Evolutionary conservation across 176 grass and related monocot species (phyloP).

Genomic region (Oryza meyeriana): DNA sequence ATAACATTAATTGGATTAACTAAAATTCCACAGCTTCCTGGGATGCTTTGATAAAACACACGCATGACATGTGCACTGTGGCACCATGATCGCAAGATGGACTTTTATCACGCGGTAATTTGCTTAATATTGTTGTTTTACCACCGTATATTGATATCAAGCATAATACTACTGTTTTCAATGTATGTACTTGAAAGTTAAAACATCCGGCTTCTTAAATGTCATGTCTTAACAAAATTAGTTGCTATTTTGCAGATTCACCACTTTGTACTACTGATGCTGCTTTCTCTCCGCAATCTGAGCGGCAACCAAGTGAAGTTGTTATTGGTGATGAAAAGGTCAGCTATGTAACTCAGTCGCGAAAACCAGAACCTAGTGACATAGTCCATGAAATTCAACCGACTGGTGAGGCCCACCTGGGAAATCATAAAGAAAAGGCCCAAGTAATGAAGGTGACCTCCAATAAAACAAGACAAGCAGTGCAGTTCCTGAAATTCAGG

Average conservation of each 20-base stretch:
- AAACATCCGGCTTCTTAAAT: conserved; percentile 9
- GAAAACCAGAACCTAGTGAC: conserved; percentile 3
- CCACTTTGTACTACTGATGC: neutral
- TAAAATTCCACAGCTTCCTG: neutral
- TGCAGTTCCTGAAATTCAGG: conserved; percentile 39
- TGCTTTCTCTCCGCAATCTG: neutral
- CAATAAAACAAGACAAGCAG: conserved; percentile 28
- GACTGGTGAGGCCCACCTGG: neutral
- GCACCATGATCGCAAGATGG: neutral
- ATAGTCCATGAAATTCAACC: neutral
- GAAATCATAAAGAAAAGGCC: conserved; percentile 19
- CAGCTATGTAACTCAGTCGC: neutral
- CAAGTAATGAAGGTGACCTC: conserved; percentile 33
- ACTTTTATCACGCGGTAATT: neutral
- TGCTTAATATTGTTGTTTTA: neutral
- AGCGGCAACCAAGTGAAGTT: neutral
- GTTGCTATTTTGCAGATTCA: conserved; percentile 38
- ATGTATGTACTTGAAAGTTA: neutral
- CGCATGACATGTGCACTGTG: too few species aligned
- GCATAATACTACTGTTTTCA: neutral
- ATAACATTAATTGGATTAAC: too few species aligned
- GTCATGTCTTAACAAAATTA: conserved; percentile 5
- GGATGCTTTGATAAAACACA: neutral
- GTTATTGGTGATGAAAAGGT: neutral
- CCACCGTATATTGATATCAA: neutral